Conservation (phyloP, 331 rosid species). For the Prunus yedoensis region DNA sequence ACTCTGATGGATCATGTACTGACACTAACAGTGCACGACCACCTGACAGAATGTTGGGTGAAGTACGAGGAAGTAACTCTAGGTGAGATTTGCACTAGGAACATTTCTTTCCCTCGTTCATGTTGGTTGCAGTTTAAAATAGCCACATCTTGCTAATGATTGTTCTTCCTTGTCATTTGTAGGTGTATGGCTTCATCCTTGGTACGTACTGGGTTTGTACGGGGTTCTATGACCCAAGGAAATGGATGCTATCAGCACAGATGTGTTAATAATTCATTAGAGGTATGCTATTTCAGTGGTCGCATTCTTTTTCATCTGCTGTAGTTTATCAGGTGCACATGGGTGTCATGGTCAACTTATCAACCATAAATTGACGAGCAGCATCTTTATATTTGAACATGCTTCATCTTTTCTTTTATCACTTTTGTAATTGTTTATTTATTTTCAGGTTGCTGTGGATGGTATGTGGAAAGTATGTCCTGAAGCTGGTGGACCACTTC, state of each 20-base stretch:
- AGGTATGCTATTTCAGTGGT: slow-evolving; percentile 50
- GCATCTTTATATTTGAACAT: neutral
- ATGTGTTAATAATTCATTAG: slow-evolving; percentile 73
- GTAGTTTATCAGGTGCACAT: slow-evolving; percentile 4
- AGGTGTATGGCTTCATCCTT: slow-evolving; percentile 98
- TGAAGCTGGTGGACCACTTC: slow-evolving; percentile 78
- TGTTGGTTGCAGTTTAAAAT: slow-evolving; percentile 7
- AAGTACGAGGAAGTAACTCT: slow-evolving; percentile 90
- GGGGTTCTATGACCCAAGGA: slow-evolving; percentile 95
- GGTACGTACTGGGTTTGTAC: slow-evolving; percentile 89
- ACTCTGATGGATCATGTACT: slow-evolving; percentile 98
- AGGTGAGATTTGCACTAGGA: slow-evolving; percentile 47
- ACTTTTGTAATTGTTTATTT: neutral
- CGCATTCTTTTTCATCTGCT: slow-evolving; percentile 1
- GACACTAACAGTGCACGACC: slow-evolving; percentile 85
- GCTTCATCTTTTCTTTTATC: neutral
- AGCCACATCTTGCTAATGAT: slow-evolving; percentile 22
- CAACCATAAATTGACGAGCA: neutral
- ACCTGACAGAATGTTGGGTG: slow-evolving; percentile 99
- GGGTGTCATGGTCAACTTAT: neutral
- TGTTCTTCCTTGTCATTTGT: slow-evolving; percentile 23
- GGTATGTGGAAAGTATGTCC: slow-evolving; percentile 89
- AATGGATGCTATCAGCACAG: slow-evolving; percentile 99
- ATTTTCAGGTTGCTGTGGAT: slow-evolving; percentile 84
- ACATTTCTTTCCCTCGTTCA: neutral